Evolutionary conservation across 805 yeast species (phyloP).

Genomic region (Saccharomyces jurei): DNA sequence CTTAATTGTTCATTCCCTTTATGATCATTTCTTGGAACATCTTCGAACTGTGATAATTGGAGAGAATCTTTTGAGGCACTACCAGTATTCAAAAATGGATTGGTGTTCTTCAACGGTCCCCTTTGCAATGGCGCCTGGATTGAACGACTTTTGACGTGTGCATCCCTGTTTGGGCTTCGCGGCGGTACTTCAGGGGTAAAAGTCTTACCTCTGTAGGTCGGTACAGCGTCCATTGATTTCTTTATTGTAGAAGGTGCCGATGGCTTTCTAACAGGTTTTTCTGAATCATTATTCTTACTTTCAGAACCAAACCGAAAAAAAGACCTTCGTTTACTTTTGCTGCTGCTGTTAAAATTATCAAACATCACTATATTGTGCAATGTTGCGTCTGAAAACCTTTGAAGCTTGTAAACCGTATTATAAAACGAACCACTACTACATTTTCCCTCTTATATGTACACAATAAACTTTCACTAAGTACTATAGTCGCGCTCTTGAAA

Average conservation of each 20-base stretch:
- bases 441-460: neutral
- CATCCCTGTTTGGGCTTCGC: neutral
- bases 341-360: constrained; percentile 7
- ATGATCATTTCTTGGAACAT: neutral
- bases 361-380: constrained; percentile 8
- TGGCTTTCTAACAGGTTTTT: constrained; percentile 5
- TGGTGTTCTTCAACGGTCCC: constrained; percentile 4
- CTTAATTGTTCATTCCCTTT: neutral
- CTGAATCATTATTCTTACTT: constrained; percentile 7
- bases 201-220: neutral
- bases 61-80: neutral
- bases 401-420: neutral
- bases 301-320: constrained; percentile 16
- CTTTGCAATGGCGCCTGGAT: constrained; percentile 5
- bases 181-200: neutral
- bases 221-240: neutral
- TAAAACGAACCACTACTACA: neutral
- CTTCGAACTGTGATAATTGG: neutral
- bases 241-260: neutral
- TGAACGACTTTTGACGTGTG: neutral
- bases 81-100: constrained; percentile 1
- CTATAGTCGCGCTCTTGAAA: neutral
- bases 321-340: constrained; percentile 13
- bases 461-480: neutral
- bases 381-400: neutral